phyloP scores from a whole-genome alignment of 1,284 basidiomycete genomes.

The Termitomyces sp. region DNA sequence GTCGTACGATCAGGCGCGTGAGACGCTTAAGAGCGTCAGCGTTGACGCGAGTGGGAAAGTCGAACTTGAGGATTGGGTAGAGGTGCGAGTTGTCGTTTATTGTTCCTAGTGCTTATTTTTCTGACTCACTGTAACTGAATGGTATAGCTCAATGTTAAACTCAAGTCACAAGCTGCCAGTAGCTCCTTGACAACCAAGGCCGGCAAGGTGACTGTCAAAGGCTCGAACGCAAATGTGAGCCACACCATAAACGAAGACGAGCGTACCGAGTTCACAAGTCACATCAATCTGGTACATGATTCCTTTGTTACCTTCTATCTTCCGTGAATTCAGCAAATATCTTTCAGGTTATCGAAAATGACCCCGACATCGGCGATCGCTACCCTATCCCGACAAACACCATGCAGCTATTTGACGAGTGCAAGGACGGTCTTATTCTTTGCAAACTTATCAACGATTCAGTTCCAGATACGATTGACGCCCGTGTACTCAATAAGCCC shows the following conservation, averaged over 20 bases:
- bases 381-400: slow-evolving; percentile 96
- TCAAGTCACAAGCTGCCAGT: slow-evolving; percentile 51
- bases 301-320: slow-evolving; percentile 3
- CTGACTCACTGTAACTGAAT: slow-evolving; percentile 8
- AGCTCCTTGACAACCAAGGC: slow-evolving; percentile 64
- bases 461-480: slow-evolving; percentile 98
- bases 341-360: slow-evolving; percentile 81
- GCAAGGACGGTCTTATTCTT: slow-evolving; percentile 90
- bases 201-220: slow-evolving; percentile 92
- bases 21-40: slow-evolving; percentile 92
- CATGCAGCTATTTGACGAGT: slow-evolving; percentile 99
- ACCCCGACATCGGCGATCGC: slow-evolving; percentile 77
- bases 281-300: slow-evolving; percentile 80
- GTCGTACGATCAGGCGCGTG: slow-evolving; percentile 87
- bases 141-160: slow-evolving; percentile 76
- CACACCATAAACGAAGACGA: slow-evolving; percentile 99
- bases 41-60: slow-evolving; percentile 95
- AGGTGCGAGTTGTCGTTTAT: slow-evolving; percentile 47
- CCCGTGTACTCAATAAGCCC: slow-evolving; percentile 93
- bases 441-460: slow-evolving; percentile 99
- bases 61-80: slow-evolving; percentile 97
- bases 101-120: neutral
- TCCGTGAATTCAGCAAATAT: slow-evolving; percentile 7
- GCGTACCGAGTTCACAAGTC: slow-evolving; percentile 91
- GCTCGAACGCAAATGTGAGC: slow-evolving; percentile 92